Base-by-base conservation (phyloP, 495 filamentous ascomycete species). In the Elasticomyces elasticus region DNA sequence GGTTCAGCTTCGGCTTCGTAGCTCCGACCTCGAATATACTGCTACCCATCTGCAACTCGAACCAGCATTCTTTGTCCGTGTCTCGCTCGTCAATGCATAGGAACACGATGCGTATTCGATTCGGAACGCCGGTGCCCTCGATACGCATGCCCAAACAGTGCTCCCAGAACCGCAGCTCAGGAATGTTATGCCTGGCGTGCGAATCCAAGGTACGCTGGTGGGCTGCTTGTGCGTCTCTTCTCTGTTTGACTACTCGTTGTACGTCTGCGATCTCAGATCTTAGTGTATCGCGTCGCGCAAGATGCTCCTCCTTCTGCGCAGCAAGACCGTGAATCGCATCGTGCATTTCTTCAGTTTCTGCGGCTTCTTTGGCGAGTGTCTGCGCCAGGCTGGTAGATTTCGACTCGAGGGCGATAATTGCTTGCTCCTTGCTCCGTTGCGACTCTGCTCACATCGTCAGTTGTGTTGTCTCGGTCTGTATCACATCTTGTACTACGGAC, bases 111-210 rank as follows among this genome's bases (percentile, higher is more conserved):
- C 90, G 94, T 56, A 98, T 73, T 33, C 86, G 75, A 69, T 96
- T 90, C 50, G 85, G 82, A 47, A 77, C 75, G 3, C 92, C 92
- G n/a, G 47, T 56, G 10, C 42, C 53, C 66, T 97, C 90, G 65
- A 98, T 91, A 47, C 84, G 74, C 71, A 97, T 62, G 54, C 91
- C 85, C 55, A 98, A 72, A 66, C 88, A 88, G 52, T 86, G 83
- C 64, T 94, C 83, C 94, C 94, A 98, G 68, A 98, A 97, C 35
- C 88, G 84, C 35, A 97, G 75, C 67, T 98, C 92, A 1, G 92
- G 92, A 40, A 84, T 77, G 68, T 97, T 95, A 56, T 86, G 83
- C 38, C 87, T 78, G 31, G 84, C 76, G 69, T 96, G 91, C 26
- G 81, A 74, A 65, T 94, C 85, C 24, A 90, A 64, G 55, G 85